A percentile compares a stretch with the other conserved stretches of the same genome.
Conservation (phyloP, 495 filamentous ascomycete genomes). For the Penicillium verhagenii region DNA sequence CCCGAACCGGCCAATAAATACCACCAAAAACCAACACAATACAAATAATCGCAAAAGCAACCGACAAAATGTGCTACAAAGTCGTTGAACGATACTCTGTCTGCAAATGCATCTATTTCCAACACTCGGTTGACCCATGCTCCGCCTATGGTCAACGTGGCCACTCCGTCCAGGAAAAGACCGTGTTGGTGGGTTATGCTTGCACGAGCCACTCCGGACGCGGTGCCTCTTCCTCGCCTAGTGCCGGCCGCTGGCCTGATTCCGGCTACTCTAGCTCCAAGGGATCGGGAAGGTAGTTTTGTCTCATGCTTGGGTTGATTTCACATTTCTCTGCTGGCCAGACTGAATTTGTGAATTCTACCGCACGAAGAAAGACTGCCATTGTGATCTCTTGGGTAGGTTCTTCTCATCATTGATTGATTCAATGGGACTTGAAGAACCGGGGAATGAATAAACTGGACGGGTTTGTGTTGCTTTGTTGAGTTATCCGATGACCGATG, state of each 20-base stretch:
- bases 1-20: not conserved
- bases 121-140: conserved; percentile 75
- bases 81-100: conserved; percentile 74
- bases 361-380: not conserved
- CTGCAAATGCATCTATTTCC: conserved; percentile 79
- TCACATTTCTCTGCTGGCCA: not conserved
- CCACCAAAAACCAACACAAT: not conserved
- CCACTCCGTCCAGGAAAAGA: conserved; percentile 69
- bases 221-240: conserved; percentile 17
- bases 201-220: conserved; percentile 61
- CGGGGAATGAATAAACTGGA: not conserved
- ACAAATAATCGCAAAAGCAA: not conserved
- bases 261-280: conserved; percentile 54
- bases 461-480: not conserved
- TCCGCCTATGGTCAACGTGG: conserved; percentile 66
- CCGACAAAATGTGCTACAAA: conserved; percentile 65
- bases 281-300: conserved; percentile 18
- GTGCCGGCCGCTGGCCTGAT: conserved; percentile 39
- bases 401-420: not conserved
- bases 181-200: conserved; percentile 76
- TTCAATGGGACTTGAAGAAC: not conserved
- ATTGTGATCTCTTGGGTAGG: not conserved
- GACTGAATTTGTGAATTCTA: not conserved
- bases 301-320: not conserved
- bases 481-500: not conserved